Evolutionary conservation across 306 rosid species (phyloP).

Genomic region (Acacia confusa): DNA sequence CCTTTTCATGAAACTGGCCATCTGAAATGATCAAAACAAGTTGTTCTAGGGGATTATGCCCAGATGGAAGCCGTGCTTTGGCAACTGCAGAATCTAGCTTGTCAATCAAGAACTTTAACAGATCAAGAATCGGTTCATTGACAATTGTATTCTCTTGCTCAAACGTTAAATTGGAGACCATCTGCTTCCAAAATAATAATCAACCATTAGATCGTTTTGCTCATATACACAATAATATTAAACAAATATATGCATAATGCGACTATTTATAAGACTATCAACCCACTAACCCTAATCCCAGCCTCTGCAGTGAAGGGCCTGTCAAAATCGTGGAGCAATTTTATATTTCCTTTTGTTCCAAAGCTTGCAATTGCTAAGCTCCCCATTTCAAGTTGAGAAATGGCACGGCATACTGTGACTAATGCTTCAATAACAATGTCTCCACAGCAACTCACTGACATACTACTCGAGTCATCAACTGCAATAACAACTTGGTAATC

Average conservation of each 20-base stretch:
- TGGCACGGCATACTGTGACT: conserved; percentile 91
- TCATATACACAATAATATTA: not conserved
- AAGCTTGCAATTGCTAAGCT: conserved; percentile 86
- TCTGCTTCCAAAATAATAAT: conserved; percentile 43
- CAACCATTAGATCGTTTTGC: conserved; percentile 28
- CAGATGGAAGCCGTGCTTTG: conserved; percentile 84
- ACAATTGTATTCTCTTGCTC: conserved; percentile 80
- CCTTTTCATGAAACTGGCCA: conserved; percentile 83
- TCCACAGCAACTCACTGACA: conserved; percentile 82
- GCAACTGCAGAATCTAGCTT: conserved; percentile 71
- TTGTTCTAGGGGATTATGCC: conserved; percentile 80
- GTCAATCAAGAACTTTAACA: conserved; percentile 62
- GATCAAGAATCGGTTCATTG: conserved; percentile 83
- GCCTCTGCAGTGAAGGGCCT: conserved; percentile 77
- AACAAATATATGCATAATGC: not conserved
- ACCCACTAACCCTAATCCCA: conserved; percentile 66
- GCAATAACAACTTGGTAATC: conserved; percentile 95
- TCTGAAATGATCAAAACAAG: conserved; percentile 88
- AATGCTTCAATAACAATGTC: conserved; percentile 77
- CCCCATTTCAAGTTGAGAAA: conserved; percentile 88
- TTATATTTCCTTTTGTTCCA: conserved; percentile 85
- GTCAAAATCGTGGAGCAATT: conserved; percentile 80
- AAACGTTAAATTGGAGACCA: conserved; percentile 85
- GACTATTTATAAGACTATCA: not conserved
- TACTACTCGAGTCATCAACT: conserved; percentile 90